phyloP scores from a whole-genome alignment of 2,329 filamentous ascomycete genomes.

The Neodidymelliopsis sp. region DNA sequence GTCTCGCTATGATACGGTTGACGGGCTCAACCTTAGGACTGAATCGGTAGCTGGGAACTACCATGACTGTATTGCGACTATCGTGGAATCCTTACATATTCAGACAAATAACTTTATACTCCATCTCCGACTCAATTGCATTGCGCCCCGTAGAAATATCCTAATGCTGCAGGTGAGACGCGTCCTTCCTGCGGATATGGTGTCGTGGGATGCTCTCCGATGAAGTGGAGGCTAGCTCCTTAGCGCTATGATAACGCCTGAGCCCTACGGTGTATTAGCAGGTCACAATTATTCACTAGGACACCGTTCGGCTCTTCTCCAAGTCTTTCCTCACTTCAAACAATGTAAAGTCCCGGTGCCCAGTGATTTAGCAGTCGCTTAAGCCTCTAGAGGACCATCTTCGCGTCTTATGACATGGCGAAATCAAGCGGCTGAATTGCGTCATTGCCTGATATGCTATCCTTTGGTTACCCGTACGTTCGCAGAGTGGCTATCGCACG shows the following conservation, averaged over 20 bases:
- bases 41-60: neutral
- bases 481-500: slow-evolving; percentile 4
- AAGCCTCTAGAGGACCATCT: neutral
- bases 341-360: neutral
- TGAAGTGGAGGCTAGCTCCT: too few relatives aligned
- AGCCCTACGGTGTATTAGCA: slow-evolving; percentile 1
- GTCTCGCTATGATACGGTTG: neutral
- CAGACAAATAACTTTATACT: neutral
- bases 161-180: too few relatives aligned
- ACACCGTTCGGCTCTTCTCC: neutral
- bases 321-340: neutral
- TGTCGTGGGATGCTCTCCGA: too few relatives aligned
- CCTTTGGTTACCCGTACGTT: slow-evolving; percentile 4
- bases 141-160: too few relatives aligned
- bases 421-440: slow-evolving; percentile 20
- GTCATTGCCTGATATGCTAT: slow-evolving; percentile 9
- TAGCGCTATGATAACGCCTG: slow-evolving; percentile 2
- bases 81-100: neutral
- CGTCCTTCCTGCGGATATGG: too few relatives aligned
- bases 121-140: neutral
- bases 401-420: slow-evolving; percentile 9
- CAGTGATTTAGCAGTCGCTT: slow-evolving; percentile 1
- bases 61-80: neutral
- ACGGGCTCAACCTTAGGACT: neutral
- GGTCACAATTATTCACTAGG: neutral